Evolutionary conservation across 805 yeast genomes (phyloP).

Genomic region (Dipodascus albidus): DNA sequence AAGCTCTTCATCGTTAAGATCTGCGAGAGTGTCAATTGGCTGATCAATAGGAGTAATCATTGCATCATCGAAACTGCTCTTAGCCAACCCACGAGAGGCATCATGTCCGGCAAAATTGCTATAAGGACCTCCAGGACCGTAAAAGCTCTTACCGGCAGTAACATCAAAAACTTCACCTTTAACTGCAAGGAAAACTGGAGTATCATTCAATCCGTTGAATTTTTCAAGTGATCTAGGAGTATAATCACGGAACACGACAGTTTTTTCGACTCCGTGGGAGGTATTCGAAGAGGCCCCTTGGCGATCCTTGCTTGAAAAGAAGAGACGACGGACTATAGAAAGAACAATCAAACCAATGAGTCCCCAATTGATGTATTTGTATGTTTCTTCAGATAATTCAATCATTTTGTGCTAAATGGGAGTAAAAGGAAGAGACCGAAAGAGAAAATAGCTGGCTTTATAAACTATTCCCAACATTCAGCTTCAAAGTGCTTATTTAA

Average conservation of each 20-base stretch:
- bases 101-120: conserved; percentile 92
- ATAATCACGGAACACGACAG: conserved; percentile 33
- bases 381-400: background rate
- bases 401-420: background rate
- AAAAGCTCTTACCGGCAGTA: conserved; percentile 64
- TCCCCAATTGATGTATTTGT: background rate
- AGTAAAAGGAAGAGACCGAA: background rate
- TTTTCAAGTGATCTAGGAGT: conserved; percentile 65
- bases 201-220: conserved; percentile 72
- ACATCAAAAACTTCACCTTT: conserved; percentile 81
- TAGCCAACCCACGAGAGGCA: conserved; percentile 86
- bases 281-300: background rate
- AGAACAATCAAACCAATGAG: background rate
- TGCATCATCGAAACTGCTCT: conserved; percentile 68
- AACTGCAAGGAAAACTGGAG: conserved; percentile 76
- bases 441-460: background rate
- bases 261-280: too few relatives aligned
- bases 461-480: background rate
- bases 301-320: background rate
- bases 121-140: conserved; percentile 95
- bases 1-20: conserved; percentile 46
- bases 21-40: conserved; percentile 65
- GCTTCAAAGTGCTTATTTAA: conserved; percentile 16
- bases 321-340: background rate
- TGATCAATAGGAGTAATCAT: conserved; percentile 57